phyloP scores from a whole-genome alignment of 208 protist genomes.

The Strigomonas culicis region DNA sequence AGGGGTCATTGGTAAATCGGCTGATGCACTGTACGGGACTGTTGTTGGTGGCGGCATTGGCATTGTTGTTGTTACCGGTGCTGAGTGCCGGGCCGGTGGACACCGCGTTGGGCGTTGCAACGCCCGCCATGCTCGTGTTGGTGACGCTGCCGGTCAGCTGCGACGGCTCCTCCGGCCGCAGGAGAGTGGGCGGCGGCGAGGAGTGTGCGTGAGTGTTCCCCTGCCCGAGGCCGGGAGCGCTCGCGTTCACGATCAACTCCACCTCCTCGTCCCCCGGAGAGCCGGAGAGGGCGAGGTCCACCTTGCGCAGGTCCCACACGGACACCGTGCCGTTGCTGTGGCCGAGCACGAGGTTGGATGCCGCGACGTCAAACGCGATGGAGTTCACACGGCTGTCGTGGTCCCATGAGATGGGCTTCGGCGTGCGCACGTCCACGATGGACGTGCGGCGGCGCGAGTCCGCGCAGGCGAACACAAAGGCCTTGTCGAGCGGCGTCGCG shows the following conservation, averaged over 20 bases:
- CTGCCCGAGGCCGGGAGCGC: neutral
- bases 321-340: constrained; percentile 76
- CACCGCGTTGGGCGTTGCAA: neutral
- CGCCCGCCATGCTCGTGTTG: neutral
- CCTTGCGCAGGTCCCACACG: constrained; percentile 80
- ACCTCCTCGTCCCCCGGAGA: constrained; percentile 2
- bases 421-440: constrained; percentile 66
- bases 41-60: neutral
- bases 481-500: constrained; percentile 60
- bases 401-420: constrained; percentile 49
- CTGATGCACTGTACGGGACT: constrained; percentile 27
- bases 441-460: constrained; percentile 66
- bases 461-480: constrained; percentile 72
- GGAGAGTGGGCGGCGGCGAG: neutral
- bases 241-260: neutral
- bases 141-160: neutral
- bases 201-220: neutral
- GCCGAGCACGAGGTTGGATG: constrained; percentile 63
- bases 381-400: constrained; percentile 75
- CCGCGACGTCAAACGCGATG: constrained; percentile 56
- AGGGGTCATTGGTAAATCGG: constrained; percentile 60
- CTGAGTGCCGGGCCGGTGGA: neutral
- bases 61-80: neutral
- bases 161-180: constrained; percentile 4
- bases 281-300: constrained; percentile 43